These are phyloP conservation scores for Scheffersomyces ergatensis DNA, from an alignment of 805 yeast species.

Conservation along the genomic window DNA sequence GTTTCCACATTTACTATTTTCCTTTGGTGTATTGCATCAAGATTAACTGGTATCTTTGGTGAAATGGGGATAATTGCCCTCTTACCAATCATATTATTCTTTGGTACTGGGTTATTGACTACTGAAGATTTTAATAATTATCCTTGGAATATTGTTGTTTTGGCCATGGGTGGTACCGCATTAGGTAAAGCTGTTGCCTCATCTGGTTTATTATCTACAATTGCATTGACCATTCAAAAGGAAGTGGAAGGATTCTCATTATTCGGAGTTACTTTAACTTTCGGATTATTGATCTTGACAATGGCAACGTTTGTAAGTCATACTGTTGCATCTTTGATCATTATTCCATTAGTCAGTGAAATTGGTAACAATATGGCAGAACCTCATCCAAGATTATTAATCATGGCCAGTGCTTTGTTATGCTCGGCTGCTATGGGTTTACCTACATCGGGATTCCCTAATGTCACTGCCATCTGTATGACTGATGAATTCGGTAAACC, in stretches of 20 bases:
- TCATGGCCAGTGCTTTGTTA: slow-evolving; percentile 61
- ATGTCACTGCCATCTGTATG: slow-evolving; percentile 94
- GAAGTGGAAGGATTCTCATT: slow-evolving; percentile 66
- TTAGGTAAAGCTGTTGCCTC: slow-evolving; percentile 93
- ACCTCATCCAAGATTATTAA: slow-evolving; percentile 83
- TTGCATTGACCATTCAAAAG: slow-evolving; percentile 67
- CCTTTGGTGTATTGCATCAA: slow-evolving; percentile 87
- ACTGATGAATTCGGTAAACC: slow-evolving; percentile 90
- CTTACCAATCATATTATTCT: slow-evolving; percentile 84
- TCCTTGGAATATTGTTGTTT: slow-evolving; percentile 92
- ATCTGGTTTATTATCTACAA: slow-evolving; percentile 78
- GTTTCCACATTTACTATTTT: slow-evolving; percentile 73
- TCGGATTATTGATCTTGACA: slow-evolving; percentile 76
- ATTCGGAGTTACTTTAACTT: slow-evolving; percentile 70
- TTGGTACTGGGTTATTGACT: slow-evolving; percentile 83
- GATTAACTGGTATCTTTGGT: slow-evolving; percentile 71
- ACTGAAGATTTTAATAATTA: slow-evolving; percentile 94
- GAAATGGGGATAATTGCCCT: slow-evolving; percentile 97
- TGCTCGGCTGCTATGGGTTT: slow-evolving; percentile 97
- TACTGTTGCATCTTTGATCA: slow-evolving; percentile 93
- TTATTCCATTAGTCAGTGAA: slow-evolving; percentile 86
- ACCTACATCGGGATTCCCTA: slow-evolving; percentile 97
- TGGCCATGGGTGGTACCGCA: slow-evolving; percentile 98
- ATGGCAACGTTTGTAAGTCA: slow-evolving; percentile 96
- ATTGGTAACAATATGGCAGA: slow-evolving; percentile 73